phyloP scores from a whole-genome alignment of 208 protist genomes.

The Sergeia podlipaevii region DNA sequence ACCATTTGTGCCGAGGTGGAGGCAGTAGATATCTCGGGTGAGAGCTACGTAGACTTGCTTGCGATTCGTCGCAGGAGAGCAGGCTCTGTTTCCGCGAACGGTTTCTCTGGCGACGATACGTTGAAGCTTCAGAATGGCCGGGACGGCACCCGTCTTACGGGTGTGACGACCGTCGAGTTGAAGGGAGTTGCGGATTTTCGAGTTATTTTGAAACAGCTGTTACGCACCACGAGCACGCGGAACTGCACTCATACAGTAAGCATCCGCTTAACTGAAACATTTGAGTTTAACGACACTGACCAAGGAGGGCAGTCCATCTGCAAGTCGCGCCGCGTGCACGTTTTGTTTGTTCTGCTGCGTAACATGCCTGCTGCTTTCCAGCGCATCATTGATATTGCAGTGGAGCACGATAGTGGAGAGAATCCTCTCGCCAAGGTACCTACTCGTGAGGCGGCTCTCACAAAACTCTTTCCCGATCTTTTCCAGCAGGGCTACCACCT shows the following conservation, averaged over 20 bases:
- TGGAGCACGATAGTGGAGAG: conserved; percentile 81
- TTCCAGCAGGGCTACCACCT: conserved; percentile 80
- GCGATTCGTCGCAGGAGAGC: conserved; percentile 9
- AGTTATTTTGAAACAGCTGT: conserved; percentile 40
- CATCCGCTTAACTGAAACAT: conserved; percentile 80
- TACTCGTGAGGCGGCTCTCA: conserved; percentile 75
- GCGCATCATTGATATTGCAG: conserved; percentile 79
- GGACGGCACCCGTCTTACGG: conserved; percentile 50
- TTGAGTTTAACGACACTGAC: conserved; percentile 76
- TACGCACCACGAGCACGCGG: conserved; percentile 45
- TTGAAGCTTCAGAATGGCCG: conserved; percentile 46
- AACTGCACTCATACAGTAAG: conserved; percentile 68
- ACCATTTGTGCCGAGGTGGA: conserved; percentile 52
- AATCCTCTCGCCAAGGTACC: conserved; percentile 85
- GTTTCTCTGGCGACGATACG: conserved; percentile 3
- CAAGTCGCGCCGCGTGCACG: conserved; percentile 72
- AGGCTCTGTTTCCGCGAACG: not conserved
- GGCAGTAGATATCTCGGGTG: conserved; percentile 64
- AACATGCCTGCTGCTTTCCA: conserved; percentile 76
- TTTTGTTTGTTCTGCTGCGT: conserved; percentile 70
- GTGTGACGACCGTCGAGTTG: conserved; percentile 39
- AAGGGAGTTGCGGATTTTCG: conserved; percentile 26
- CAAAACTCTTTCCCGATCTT: conserved; percentile 57
- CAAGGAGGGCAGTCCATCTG: conserved; percentile 56
- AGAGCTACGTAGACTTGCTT: conserved; percentile 74